A percentile compares a stretch with the other conserved stretches of the same genome.
Evolutionary conservation across 768 basidiomycete species (phyloP).

Genomic region (Tulasnella sp.): DNA sequence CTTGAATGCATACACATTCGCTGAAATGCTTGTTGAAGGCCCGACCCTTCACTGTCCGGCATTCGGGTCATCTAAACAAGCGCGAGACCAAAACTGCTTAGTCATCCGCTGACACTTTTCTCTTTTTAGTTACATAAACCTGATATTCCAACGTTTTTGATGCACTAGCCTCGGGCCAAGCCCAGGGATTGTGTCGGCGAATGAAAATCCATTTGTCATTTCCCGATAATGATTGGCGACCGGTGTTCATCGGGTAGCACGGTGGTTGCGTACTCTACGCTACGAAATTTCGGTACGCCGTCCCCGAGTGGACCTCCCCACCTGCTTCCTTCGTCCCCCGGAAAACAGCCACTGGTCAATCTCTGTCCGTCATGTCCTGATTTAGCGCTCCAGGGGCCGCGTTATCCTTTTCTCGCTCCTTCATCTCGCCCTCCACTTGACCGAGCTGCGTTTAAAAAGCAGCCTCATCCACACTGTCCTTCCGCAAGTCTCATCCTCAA

Average conservation of each 20-base stretch:
- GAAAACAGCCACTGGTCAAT: not conserved
- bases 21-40: not conserved
- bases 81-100: not conserved
- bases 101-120: not conserved
- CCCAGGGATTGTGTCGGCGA: not conserved
- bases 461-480: not conserved
- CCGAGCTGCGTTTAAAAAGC: not conserved
- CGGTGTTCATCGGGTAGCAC: not conserved
- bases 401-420: not conserved
- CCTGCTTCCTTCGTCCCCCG: not conserved
- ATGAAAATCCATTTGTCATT: not conserved
- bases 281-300: not conserved
- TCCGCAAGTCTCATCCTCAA: not conserved
- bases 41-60: not conserved
- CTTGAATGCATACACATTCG: not conserved
- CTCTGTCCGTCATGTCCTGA: not conserved
- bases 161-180: not conserved
- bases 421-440: not conserved
- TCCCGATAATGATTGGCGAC: not conserved
- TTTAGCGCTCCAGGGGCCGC: not conserved
- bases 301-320: not conserved
- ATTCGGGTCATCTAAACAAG: not conserved
- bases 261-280: not conserved
- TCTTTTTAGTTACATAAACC: not conserved
- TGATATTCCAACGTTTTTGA: not conserved